phyloP scores from a whole-genome alignment of 768 basidiomycete genomes.

The Termitomyces eurrhizus region DNA sequence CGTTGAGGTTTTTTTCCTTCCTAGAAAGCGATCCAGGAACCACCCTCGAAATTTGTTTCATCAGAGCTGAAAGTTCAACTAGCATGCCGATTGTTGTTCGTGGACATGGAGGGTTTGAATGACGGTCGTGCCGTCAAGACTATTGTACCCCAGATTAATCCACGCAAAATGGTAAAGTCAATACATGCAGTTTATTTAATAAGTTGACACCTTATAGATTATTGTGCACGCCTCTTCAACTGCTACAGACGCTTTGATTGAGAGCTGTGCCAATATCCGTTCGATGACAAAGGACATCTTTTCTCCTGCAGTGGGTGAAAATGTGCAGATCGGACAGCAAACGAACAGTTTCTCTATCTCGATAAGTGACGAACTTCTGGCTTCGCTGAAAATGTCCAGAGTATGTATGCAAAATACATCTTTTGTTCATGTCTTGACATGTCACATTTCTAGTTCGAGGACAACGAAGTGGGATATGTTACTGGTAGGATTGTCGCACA shows the following conservation, averaged over 20 bases:
- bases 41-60: slow-evolving; percentile 87
- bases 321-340: slow-evolving; percentile 90
- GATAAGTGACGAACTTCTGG: slow-evolving; percentile 84
- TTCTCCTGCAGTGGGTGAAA: slow-evolving; percentile 72
- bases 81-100: slow-evolving; percentile 82
- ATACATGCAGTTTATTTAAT: slow-evolving; percentile 1
- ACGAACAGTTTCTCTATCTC: slow-evolving; percentile 93
- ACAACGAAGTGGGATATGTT: slow-evolving; percentile 94
- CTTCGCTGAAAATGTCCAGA: slow-evolving; percentile 78
- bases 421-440: background rate
- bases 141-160: slow-evolving; percentile 94
- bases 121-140: slow-evolving; percentile 97
- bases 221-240: slow-evolving; percentile 74
- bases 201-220: slow-evolving; percentile 48
- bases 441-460: slow-evolving; percentile 70
- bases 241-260: slow-evolving; percentile 70
- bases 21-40: slow-evolving; percentile 74
- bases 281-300: slow-evolving; percentile 93
- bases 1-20: background rate
- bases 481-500: slow-evolving; percentile 83
- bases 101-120: slow-evolving; percentile 95
- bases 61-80: slow-evolving; percentile 75
- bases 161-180: slow-evolving; percentile 79
- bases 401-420: slow-evolving; percentile 42
- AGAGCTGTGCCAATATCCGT: slow-evolving; percentile 78